Evolutionary conservation across 345 rosid genomes (phyloP), one percentile per base, ranked within the genome.

Genomic region (Draba incana): DNA sequence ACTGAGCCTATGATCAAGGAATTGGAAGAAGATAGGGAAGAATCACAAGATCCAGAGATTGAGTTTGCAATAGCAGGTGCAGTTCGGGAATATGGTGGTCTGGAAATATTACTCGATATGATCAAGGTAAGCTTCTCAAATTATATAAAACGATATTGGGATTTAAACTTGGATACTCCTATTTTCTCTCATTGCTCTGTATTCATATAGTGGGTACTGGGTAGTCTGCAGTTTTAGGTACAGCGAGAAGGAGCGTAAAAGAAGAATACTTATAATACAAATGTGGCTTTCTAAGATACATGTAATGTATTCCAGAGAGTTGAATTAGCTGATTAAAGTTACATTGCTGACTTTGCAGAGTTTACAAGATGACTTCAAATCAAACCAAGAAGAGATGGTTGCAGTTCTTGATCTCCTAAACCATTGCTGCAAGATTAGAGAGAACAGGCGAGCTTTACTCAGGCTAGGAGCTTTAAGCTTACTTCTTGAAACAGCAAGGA

Each of bases 1-100:
- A 94, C 99, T 43, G 99, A 94, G 62, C 99, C 98, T 64, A 94
- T 94, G 99, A 91, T 94, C 66, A 91, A 94, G 85, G 96, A 94
- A 74, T 74, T 94, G 81, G 99, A 94, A 81, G 99, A 94, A 81
- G 99, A 91, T 72, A 91, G 97, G 79, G 99, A 91, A 75, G 99
- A 94, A 66, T 89, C 96, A 33, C 97, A 85, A 82, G 99, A 94
- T 81, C 99, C 99, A 20, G 99, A 94, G 84, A 79, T 91, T 54
- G 98, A 94, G 81, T 94, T 94, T 85, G 96, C 97, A 68, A 91
- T 94, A 78, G 97, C 98, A 16, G 92, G 99, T 81, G 97, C 99
- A 50, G 99, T 94, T 64, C 88, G 84, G 49, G 98, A 94, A 56
- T 91, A 70, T 82, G 97, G 84, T 69, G 99, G 99, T 47, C 85